These are phyloP conservation scores for Arthrinium puccinioides DNA, from an alignment of 2,329 filamentous ascomycete species.

Conservation along the genomic window DNA sequence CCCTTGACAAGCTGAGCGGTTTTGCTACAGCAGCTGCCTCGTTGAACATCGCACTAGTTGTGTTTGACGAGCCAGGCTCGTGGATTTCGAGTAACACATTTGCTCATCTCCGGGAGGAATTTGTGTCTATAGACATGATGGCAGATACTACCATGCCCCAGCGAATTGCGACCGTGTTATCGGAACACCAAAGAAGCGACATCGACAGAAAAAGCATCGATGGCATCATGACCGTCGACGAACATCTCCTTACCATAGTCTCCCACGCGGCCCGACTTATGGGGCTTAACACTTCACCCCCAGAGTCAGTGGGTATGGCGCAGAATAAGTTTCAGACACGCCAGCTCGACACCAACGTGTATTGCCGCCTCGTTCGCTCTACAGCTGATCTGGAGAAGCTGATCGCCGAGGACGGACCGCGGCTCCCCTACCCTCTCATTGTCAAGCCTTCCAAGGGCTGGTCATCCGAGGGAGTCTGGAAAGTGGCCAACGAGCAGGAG, in stretches of 20 bases:
- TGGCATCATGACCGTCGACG: slow-evolving; percentile 16
- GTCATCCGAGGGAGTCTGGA: slow-evolving; percentile 19
- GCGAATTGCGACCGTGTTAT: slow-evolving; percentile 11
- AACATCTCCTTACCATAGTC: slow-evolving; percentile 15
- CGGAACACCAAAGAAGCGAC: not conserved
- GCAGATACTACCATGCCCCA: slow-evolving; percentile 10
- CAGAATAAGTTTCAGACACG: slow-evolving; percentile 16
- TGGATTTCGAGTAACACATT: slow-evolving; percentile 16
- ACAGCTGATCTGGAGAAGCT: slow-evolving; percentile 11
- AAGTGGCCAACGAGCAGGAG: slow-evolving; percentile 10
- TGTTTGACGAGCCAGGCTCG: slow-evolving; percentile 14
- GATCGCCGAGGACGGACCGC: slow-evolving; percentile 11
- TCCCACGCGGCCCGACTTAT: slow-evolving; percentile 13
- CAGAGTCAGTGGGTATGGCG: slow-evolving; percentile 15
- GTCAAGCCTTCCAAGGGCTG: slow-evolving; percentile 19
- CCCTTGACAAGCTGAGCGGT: not conserved
- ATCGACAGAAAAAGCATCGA: slow-evolving; percentile 14
- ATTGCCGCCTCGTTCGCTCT: slow-evolving; percentile 13
- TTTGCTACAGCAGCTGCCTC: not conserved
- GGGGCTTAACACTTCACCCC: slow-evolving; percentile 13
- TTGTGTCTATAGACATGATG: slow-evolving; percentile 14
- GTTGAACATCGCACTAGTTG: slow-evolving; percentile 13
- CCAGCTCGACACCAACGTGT: not conserved
- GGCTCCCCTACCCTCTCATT: slow-evolving; percentile 16
- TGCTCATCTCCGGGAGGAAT: slow-evolving; percentile 14